These are phyloP conservation scores for Tetracladium setigerum DNA, from an alignment of 495 filamentous ascomycete genomes.

Conservation along the genomic window DNA sequence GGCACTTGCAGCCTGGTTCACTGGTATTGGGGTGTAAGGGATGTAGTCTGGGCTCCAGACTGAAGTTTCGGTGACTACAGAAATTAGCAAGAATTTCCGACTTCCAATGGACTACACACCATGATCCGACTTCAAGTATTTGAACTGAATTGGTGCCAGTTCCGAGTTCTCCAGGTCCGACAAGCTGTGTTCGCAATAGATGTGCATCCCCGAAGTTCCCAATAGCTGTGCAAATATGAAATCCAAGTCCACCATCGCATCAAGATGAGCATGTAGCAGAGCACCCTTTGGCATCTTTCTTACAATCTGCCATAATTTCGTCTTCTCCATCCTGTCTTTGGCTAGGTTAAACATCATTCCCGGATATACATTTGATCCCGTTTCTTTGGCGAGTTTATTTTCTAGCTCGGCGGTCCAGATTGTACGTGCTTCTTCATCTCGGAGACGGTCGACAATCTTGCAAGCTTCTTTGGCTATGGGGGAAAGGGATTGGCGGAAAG, in stretches of 20 bases:
- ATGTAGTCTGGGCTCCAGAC: slow-evolving; percentile 62
- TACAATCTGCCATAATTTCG: slow-evolving; percentile 79
- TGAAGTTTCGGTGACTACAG: slow-evolving; percentile 19
- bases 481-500: slow-evolving; percentile 61
- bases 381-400: slow-evolving; percentile 47
- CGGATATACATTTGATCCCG: slow-evolving; percentile 56
- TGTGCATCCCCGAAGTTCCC: slow-evolving; percentile 65
- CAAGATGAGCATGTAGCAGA: slow-evolving; percentile 79
- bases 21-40: slow-evolving; percentile 42
- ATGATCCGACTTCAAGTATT: slow-evolving; percentile 11
- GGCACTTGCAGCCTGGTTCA: slow-evolving; percentile 56
- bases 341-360: slow-evolving; percentile 86
- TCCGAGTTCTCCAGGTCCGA: slow-evolving; percentile 7
- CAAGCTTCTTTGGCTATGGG: slow-evolving; percentile 68
- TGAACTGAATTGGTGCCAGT: slow-evolving; percentile 12
- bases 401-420: slow-evolving; percentile 68
- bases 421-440: slow-evolving; percentile 61
- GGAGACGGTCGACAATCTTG: slow-evolving; percentile 69
- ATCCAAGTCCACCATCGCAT: slow-evolving; percentile 83
- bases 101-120: slow-evolving; percentile 23
- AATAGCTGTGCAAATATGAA: slow-evolving; percentile 66
- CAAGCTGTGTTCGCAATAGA: slow-evolving; percentile 40
- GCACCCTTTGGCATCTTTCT: slow-evolving; percentile 85
- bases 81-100: slow-evolving; percentile 44
- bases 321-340: slow-evolving; percentile 70